A percentile compares a stretch with the other conserved stretches of the same genome.
Conservation (phyloP, 2,329 filamentous ascomycete species). For the Colletotrichum sp. region DNA sequence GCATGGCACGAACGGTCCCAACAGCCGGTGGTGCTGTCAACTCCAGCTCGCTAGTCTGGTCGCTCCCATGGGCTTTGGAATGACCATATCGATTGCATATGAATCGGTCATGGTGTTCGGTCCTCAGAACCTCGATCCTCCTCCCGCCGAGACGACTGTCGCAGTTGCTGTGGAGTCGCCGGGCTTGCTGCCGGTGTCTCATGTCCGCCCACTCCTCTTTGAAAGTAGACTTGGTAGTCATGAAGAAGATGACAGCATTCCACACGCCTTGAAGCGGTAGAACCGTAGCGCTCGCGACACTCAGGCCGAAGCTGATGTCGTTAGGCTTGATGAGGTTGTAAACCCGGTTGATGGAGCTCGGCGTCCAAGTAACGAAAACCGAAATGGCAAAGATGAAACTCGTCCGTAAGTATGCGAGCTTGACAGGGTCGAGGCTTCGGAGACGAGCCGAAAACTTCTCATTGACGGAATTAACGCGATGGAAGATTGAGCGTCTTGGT, state of each 20-base stretch:
- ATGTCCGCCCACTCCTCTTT: constrained; percentile 34
- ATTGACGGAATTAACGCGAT: constrained; percentile 25
- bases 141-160: neutral
- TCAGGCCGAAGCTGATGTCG: constrained; percentile 65
- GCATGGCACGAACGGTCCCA: constrained; percentile 5
- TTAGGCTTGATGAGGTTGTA: constrained; percentile 67
- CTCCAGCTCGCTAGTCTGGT: constrained; percentile 20
- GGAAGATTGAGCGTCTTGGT: constrained; percentile 15
- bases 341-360: constrained; percentile 76
- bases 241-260: constrained; percentile 80
- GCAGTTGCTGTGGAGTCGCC: constrained; percentile 5
- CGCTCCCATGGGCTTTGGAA: constrained; percentile 12
- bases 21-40: neutral
- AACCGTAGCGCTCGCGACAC: constrained; percentile 73
- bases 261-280: constrained; percentile 81
- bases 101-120: neutral
- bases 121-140: neutral
- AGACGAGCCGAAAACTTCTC: constrained; percentile 36
- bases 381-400: constrained; percentile 67
- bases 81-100: neutral
- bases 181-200: neutral
- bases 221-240: constrained; percentile 59
- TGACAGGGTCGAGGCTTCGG: constrained; percentile 58
- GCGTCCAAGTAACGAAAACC: constrained; percentile 67
- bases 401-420: constrained; percentile 65